Evolutionary conservation across 192 early-diverging fungal genomes (phyloP).

Genomic region (Gamsiella multidivaricata): DNA sequence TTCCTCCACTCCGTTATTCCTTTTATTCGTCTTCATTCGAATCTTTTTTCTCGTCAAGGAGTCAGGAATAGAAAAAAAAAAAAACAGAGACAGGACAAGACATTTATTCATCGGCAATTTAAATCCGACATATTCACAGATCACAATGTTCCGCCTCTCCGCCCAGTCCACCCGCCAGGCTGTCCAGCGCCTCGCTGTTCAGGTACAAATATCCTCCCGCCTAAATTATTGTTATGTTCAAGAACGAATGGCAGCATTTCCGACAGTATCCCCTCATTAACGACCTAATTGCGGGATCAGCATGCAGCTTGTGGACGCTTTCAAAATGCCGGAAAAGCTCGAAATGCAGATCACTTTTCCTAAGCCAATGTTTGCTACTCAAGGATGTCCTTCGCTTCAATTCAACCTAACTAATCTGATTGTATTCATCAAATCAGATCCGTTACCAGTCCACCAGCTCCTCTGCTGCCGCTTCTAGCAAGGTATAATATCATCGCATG

Average conservation of each 20-base stretch:
- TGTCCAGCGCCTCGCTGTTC: constrained; percentile 55
- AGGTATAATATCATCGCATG: constrained; percentile 21
- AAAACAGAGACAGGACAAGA: neutral
- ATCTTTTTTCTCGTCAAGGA: neutral
- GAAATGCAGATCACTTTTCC: too few relatives aligned
- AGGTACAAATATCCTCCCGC: constrained; percentile 24
- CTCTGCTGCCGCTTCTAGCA: constrained; percentile 37
- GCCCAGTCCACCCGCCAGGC: constrained; percentile 51
- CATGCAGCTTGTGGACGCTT: too few relatives aligned
- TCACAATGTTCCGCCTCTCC: constrained; percentile 54
- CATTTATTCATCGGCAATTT: neutral
- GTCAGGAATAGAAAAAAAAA: neutral
- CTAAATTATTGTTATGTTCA: neutral
- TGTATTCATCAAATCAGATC: constrained; percentile 4
- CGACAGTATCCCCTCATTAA: too few relatives aligned
- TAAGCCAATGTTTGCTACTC: too few relatives aligned
- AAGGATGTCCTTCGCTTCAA: neutral
- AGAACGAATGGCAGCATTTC: neutral
- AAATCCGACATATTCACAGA: neutral
- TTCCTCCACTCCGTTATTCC: neutral
- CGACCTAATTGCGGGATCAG: too few relatives aligned
- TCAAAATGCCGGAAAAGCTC: too few relatives aligned
- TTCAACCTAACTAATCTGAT: neutral
- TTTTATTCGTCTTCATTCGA: neutral
- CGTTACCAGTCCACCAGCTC: constrained; percentile 52